Base-by-base conservation (phyloP, 2,329 filamentous ascomycete genomes). In the Arthrocladium fulminans region DNA sequence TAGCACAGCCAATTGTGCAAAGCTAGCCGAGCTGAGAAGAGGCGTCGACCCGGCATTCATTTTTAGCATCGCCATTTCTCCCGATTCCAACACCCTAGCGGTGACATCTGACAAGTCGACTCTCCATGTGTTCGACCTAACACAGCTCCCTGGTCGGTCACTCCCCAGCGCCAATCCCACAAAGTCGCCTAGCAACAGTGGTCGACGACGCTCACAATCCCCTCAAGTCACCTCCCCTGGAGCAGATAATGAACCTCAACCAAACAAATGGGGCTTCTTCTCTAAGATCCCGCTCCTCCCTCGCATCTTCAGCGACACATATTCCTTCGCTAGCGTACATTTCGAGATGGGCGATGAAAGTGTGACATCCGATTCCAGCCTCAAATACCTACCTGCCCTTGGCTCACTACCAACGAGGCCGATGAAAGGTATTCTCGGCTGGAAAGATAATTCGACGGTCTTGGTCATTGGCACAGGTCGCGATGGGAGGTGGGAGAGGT, bases 41-140 rank as follows among this genome's bases (percentile, higher is more conserved):
- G 92, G 92, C 35, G 83, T 94, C 41, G 92, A 98, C 60, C 84
- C 81, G 29, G 89, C 92, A 13, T 81, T 81, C 47, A 85, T 97
- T 56, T 95, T 86, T 67, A 90, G 86, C 1, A 73, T 98, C 9
- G 83, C 84, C 9, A 92, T 98, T 64, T 94, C 86, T 17, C 89
- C 89, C 0, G 82, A 82, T 1, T 86, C 84, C 45, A 79, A 76
- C 37, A 77, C 88, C 61, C 75, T 97, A 9, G 92, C 92, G 22
- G 90, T 88, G 53, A 97, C 90, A 1, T 96, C 89, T 1, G 92
- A 98, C 72, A 98, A 97, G 68, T 89, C 87, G 4, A 98, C 89
- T 0, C 74, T 98, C 9, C 92, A 98, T 66, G 77, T 98, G 30
- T 98, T 96, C 62, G 88, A 97, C 61, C 75, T 96, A 1, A 83